Evolutionary conservation across 495 filamentous ascomycete species (phyloP), one percentile per base, ranked within the genome.

Genomic region (Hypoxylon perforatum): DNA sequence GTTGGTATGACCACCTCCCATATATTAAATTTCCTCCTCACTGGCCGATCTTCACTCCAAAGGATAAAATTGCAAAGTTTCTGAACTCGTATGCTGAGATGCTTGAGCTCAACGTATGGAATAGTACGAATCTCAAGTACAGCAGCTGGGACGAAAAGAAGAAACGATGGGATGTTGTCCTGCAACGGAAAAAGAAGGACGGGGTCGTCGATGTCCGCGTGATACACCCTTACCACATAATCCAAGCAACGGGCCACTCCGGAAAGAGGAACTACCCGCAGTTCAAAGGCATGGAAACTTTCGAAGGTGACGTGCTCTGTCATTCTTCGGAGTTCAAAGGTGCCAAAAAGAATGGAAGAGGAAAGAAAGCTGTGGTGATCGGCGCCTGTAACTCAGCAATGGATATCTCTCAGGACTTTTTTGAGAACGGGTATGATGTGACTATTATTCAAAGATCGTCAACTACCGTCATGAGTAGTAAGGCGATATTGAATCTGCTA

Each of bases 91-190:
- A 95, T 65, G 90, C 85, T 46, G 86, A 85, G 33, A 64, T 86
- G 22, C 77, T 93, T n/a, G 92, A 95, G 67, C 81, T 95, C 41
- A 91, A 94, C 67, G 82, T 92, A 12, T 94, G 91, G 91, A 89
- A 81, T 14, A 70, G 69, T 1, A 86, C 88, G 3, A 82, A 74
- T 3, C 53, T 92, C 3, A 75, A 67, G 8, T 80, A 77, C 0
- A 77, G 83, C 1, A 72, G 74, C 0, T 93, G 83, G 81, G 81
- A 88, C 56, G 82, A 84, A 3, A 49, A 57, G 12, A 81, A 78
- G 38, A 82, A 82, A 46, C 55, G 77, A 15, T 95, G 91, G 92
- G 87, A 80, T 0, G 81, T 89, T 0, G 80, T 80, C 6, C 63
- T 95, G 7, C 72, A 80, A 46, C 82, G 87, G 2, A 81, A 71